phyloP scores from a whole-genome alignment of 805 yeast genomes.

The Trichomonascus vanleenenianus region DNA sequence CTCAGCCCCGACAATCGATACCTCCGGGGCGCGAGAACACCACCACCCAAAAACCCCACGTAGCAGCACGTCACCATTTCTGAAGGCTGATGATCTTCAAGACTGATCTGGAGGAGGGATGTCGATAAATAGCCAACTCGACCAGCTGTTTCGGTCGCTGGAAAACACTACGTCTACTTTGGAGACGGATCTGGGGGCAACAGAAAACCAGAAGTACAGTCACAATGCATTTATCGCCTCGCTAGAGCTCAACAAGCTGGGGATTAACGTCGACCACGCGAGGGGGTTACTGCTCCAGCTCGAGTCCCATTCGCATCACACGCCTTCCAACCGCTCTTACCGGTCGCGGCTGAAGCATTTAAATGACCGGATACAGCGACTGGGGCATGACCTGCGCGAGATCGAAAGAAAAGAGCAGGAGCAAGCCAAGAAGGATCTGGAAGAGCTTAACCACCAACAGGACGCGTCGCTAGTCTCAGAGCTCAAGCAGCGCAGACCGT shows the following conservation, averaged over 20 bases:
- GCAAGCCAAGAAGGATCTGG: background rate
- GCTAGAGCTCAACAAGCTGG: conserved; percentile 13
- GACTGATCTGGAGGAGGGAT: background rate
- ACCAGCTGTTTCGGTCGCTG: background rate
- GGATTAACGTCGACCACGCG: conserved; percentile 17
- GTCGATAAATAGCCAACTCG: background rate
- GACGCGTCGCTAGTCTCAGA: background rate
- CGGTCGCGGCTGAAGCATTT: conserved; percentile 9
- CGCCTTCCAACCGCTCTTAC: background rate
- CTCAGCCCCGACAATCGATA: too few relatives aligned
- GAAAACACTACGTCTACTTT: background rate
- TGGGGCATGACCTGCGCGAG: conserved; percentile 7
- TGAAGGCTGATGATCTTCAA: too few relatives aligned
- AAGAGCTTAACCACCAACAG: too few relatives aligned
- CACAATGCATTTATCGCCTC: conserved; percentile 14
- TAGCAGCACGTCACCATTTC: too few relatives aligned
- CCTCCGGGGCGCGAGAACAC: too few relatives aligned
- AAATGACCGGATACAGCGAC: conserved; percentile 10
- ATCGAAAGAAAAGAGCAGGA: background rate
- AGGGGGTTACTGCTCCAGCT: conserved; percentile 15
- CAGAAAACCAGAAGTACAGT: background rate
- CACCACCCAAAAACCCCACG: too few relatives aligned
- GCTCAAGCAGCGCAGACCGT: conserved; percentile 3
- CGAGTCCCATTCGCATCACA: conserved; percentile 6
- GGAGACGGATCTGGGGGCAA: background rate